These are phyloP conservation scores for Solanum appendiculatum DNA, from an alignment of 257 asterid species.

Conservation along the genomic window DNA sequence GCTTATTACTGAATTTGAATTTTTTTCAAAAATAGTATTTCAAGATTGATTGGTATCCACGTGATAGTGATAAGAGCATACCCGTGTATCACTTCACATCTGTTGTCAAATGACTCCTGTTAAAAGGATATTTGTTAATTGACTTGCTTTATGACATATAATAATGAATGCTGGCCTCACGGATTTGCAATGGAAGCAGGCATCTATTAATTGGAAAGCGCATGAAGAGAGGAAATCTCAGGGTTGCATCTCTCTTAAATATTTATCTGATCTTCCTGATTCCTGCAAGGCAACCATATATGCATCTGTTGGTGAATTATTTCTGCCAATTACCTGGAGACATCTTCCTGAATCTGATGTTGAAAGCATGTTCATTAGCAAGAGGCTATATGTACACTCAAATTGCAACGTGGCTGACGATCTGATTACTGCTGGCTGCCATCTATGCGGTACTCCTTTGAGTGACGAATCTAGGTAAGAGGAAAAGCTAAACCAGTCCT, in stretches of 20 bases:
- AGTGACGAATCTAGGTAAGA: slow-evolving; percentile 29
- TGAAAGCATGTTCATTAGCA: slow-evolving; percentile 60
- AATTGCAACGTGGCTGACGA: slow-evolving; percentile 44
- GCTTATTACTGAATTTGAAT: not conserved
- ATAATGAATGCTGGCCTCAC: not conserved
- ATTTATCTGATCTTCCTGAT: slow-evolving; percentile 24
- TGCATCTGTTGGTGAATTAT: slow-evolving; percentile 66
- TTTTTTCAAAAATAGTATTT: not conserved
- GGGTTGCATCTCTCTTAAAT: slow-evolving; percentile 41
- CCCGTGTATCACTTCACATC: not conserved
- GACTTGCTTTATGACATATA: not conserved
- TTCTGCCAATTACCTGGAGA: slow-evolving; percentile 52
- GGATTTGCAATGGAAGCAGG: slow-evolving; percentile 18
- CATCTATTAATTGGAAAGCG: slow-evolving; percentile 49
- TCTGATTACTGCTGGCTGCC: slow-evolving; percentile 54
- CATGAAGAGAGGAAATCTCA: slow-evolving; percentile 37
- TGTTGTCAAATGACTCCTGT: not conserved
- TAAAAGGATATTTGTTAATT: not conserved
- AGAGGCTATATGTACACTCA: slow-evolving; percentile 28
- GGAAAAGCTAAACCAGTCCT: not conserved
- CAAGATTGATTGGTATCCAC: not conserved
- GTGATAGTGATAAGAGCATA: not conserved
- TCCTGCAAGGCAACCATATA: slow-evolving; percentile 32
- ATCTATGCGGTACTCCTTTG: slow-evolving; percentile 44
- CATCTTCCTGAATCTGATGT: slow-evolving; percentile 39